These are phyloP conservation scores for Lactarius indigo DNA, from an alignment of 768 basidiomycete species.

Conservation along the genomic window DNA sequence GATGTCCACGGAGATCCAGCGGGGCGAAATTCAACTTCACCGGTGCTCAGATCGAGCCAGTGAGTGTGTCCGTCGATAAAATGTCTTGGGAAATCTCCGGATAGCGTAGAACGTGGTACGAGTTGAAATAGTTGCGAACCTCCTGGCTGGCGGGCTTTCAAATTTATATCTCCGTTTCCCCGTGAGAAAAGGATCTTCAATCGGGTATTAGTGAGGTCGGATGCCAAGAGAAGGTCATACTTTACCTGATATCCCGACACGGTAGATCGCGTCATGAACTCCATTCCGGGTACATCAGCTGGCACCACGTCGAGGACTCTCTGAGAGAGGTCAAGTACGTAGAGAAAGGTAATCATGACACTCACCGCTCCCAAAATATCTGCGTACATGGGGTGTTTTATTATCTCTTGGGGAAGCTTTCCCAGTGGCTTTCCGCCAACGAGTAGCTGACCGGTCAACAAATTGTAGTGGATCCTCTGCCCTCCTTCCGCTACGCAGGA, in stretches of 20 bases:
- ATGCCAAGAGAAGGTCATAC: not conserved
- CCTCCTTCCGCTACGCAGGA: not conserved
- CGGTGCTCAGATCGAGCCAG: constrained; percentile 33
- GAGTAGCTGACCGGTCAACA: constrained; percentile 40
- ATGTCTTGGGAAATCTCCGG: constrained; percentile 32
- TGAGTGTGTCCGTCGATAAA: constrained; percentile 34
- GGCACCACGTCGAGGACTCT: constrained; percentile 11
- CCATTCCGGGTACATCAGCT: constrained; percentile 8
- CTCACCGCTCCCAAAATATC: constrained; percentile 36
- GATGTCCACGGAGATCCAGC: constrained; percentile 31
- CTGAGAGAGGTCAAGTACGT: not conserved
- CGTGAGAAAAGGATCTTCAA: constrained; percentile 5
- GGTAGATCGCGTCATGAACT: constrained; percentile 7
- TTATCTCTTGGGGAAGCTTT: constrained; percentile 36
- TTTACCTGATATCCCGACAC: constrained; percentile 12
- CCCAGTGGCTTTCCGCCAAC: constrained; percentile 41
- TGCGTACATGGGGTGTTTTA: constrained; percentile 33
- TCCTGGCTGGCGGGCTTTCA: not conserved
- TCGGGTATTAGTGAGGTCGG: not conserved
- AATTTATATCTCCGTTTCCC: not conserved
- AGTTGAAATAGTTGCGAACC: constrained; percentile 27
- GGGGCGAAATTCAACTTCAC: constrained; percentile 35
- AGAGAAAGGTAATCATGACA: not conserved
- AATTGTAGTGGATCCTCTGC: constrained; percentile 36
- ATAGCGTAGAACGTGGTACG: constrained; percentile 33